These are phyloP conservation scores for Picochlorum sp. DNA, from an alignment of 139 green algal species.

Conservation along the genomic window DNA sequence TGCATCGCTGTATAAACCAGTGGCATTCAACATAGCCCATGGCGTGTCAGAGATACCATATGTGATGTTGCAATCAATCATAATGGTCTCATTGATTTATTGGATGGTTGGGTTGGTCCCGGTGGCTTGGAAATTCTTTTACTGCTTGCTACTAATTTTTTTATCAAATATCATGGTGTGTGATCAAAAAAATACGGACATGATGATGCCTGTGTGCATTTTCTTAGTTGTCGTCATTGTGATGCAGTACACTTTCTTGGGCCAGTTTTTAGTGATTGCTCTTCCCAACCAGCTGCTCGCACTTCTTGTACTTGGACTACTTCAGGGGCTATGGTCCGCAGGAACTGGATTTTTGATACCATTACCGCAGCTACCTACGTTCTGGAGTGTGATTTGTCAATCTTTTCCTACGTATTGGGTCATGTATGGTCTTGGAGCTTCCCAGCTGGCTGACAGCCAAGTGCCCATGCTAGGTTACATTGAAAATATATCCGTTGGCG, in stretches of 20 bases:
- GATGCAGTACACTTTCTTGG: slow-evolving; percentile 8
- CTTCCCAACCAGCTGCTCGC: slow-evolving; percentile 23
- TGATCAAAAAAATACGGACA: too few relatives aligned
- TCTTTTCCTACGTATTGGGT: slow-evolving; percentile 40
- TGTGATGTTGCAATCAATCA: slow-evolving; percentile 5
- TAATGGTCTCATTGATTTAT: slow-evolving; percentile 21
- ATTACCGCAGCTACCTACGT: slow-evolving; percentile 50
- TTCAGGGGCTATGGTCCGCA: slow-evolving; percentile 13
- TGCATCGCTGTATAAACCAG: slow-evolving; percentile 7
- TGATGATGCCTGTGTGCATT: too few relatives aligned
- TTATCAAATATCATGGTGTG: not conserved
- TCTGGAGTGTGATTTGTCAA: slow-evolving; percentile 63
- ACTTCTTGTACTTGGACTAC: slow-evolving; percentile 6
- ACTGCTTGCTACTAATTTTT: not conserved
- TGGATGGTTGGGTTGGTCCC: slow-evolving; percentile 32
- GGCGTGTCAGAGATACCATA: slow-evolving; percentile 12
- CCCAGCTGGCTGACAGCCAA: slow-evolving; percentile 14
- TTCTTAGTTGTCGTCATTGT: too few relatives aligned
- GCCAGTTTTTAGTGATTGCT: slow-evolving; percentile 14
- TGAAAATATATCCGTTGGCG: slow-evolving; percentile 8
- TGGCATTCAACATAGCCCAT: not conserved
- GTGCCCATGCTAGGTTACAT: slow-evolving; percentile 18
- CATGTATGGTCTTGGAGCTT: slow-evolving; percentile 3
- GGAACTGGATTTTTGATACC: slow-evolving; percentile 12
- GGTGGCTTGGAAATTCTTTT: slow-evolving; percentile 23